phyloP scores from a whole-genome alignment of 768 basidiomycete species.

The Macrolepiota albuminosa region DNA sequence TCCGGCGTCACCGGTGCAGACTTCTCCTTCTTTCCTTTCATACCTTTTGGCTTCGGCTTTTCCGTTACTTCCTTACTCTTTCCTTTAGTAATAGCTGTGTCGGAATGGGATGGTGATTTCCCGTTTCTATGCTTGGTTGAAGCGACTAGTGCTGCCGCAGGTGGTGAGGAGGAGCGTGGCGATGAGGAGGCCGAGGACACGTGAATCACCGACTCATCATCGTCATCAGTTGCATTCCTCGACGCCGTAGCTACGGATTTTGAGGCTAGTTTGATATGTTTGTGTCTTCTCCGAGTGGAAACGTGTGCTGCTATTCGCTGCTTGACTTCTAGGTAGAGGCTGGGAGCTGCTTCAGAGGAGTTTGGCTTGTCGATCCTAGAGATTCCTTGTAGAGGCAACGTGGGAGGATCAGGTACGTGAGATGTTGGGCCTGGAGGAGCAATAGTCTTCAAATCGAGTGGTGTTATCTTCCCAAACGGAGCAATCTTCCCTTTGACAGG shows the following conservation, averaged over 20 bases:
- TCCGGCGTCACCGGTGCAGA: slow-evolving; percentile 38
- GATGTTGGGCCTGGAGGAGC: background rate
- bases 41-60: slow-evolving; percentile 20
- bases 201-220: slow-evolving; percentile 23
- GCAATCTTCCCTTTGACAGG: background rate
- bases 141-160: slow-evolving; percentile 1
- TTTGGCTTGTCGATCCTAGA: slow-evolving; percentile 1
- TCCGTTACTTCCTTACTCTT: slow-evolving; percentile 10
- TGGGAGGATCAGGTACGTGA: slow-evolving; percentile 15
- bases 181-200: slow-evolving; percentile 31
- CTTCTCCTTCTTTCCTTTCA: slow-evolving; percentile 32
- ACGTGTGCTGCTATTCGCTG: slow-evolving; percentile 30
- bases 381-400: slow-evolving; percentile 31
- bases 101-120: background rate
- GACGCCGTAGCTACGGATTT: slow-evolving; percentile 8
- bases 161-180: slow-evolving; percentile 24
- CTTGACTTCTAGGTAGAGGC: slow-evolving; percentile 29
- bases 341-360: slow-evolving; percentile 19
- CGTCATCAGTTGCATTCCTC: slow-evolving; percentile 16
- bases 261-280: slow-evolving; percentile 21
- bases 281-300: slow-evolving; percentile 23
- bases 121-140: slow-evolving; percentile 5
- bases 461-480: slow-evolving; percentile 10
- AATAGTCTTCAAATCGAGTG: slow-evolving; percentile 10
- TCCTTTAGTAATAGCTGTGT: background rate